These are phyloP conservation scores for Pythium monospermum DNA, from an alignment of 352 stramenopile genomes.

Conservation along the genomic window DNA sequence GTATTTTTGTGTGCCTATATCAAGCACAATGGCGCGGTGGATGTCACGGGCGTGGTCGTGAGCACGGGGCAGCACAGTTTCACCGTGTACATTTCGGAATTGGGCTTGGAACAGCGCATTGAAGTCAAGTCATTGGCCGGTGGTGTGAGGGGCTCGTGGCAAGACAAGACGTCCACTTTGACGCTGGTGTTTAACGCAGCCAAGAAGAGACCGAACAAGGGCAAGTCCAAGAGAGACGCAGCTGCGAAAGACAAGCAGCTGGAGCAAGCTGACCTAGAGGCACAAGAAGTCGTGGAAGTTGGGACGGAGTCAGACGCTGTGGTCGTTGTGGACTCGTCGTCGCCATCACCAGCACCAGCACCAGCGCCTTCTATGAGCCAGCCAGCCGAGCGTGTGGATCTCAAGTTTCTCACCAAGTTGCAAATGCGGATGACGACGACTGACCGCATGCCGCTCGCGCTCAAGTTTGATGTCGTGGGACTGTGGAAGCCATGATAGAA, in stretches of 20 bases:
- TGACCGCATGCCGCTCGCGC: constrained; percentile 53
- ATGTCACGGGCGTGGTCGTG: constrained; percentile 67
- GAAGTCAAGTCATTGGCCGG: constrained; percentile 45
- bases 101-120: constrained; percentile 67
- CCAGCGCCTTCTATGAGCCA: too few relatives aligned
- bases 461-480: constrained; percentile 48
- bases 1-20: constrained; percentile 80
- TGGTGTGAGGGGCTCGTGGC: constrained; percentile 34
- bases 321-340: neutral
- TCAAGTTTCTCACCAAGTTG: constrained; percentile 64
- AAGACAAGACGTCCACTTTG: constrained; percentile 44
- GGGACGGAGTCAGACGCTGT: constrained; percentile 5
- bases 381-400: constrained; percentile 21
- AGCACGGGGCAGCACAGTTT: constrained; percentile 72
- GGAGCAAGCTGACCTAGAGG: constrained; percentile 6
- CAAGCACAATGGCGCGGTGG: constrained; percentile 49
- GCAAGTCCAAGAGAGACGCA: constrained; percentile 10
- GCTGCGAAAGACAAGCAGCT: neutral
- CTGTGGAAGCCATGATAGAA: too few relatives aligned
- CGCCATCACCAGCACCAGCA: neutral
- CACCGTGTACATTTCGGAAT: constrained; percentile 67
- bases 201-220: constrained; percentile 14
- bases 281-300: constrained; percentile 3
- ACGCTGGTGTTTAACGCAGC: constrained; percentile 30
- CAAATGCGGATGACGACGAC: constrained; percentile 59